These are phyloP conservation scores for Saksenaea oblongispora DNA, from an alignment of 371 early-diverging fungal species.

Conservation along the genomic window DNA sequence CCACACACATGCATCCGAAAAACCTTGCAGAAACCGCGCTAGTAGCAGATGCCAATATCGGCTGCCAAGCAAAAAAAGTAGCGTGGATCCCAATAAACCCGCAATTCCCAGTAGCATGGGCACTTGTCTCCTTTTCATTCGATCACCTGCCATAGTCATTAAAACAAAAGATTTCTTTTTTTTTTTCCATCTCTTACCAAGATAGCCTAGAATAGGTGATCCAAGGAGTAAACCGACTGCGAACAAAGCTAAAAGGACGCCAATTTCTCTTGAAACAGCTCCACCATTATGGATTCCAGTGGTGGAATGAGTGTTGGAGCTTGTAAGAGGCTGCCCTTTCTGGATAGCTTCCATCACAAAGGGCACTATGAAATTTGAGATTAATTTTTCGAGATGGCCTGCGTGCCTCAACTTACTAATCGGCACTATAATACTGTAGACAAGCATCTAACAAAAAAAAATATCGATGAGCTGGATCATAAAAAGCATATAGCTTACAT, in stretches of 20 bases:
- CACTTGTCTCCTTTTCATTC: conserved; percentile 32
- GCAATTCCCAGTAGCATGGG: conserved; percentile 61
- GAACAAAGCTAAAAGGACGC: conserved; percentile 66
- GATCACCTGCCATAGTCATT: conserved; percentile 14
- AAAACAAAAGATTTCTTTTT: neutral
- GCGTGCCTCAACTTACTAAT: conserved; percentile 36
- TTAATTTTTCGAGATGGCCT: too few relatives aligned
- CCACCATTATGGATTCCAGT: conserved; percentile 22
- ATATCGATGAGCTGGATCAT: neutral
- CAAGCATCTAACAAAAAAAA: conserved; percentile 54
- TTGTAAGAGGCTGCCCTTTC: conserved; percentile 14
- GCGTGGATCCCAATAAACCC: conserved; percentile 47
- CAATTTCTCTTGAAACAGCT: conserved; percentile 55
- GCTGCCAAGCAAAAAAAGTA: conserved; percentile 55
- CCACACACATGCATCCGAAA: conserved; percentile 58
- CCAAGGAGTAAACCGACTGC: conserved; percentile 67
- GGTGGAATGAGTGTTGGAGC: neutral
- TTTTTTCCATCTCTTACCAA: conserved; percentile 24
- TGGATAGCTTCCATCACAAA: conserved; percentile 56
- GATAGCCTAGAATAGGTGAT: conserved; percentile 68
- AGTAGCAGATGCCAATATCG: conserved; percentile 52
- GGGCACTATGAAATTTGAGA: conserved; percentile 46
- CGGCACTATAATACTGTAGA: conserved; percentile 78
- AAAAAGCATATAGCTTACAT: conserved; percentile 3
- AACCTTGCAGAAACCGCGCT: conserved; percentile 64